Conservation (phyloP, 805 yeast species). For the Kodamaea neixiangensis region DNA sequence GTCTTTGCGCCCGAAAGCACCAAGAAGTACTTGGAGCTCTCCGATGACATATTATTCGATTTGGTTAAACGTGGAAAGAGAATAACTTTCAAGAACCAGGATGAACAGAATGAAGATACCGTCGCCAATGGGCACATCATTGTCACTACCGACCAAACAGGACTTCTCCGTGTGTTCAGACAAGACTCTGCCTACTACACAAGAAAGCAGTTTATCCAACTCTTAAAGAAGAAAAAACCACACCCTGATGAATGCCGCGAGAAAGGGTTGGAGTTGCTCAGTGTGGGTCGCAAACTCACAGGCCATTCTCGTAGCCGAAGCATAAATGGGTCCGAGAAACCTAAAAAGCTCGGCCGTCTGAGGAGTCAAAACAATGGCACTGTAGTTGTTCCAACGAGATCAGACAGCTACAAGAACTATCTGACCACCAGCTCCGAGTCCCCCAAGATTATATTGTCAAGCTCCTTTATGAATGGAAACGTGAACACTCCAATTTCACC, state of each 20-base stretch:
- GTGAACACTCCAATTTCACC: slow-evolving; percentile 1
- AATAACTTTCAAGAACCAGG: slow-evolving; percentile 10
- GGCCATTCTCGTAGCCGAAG: slow-evolving; percentile 3
- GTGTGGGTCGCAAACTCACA: neutral
- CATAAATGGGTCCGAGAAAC: neutral
- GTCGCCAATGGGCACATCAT: slow-evolving; percentile 51
- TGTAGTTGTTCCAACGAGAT: neutral
- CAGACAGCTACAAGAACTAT: neutral
- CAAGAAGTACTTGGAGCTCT: slow-evolving; percentile 59
- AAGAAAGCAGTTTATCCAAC: slow-evolving; percentile 26
- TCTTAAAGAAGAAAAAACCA: slow-evolving; percentile 8
- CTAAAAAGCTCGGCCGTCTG: slow-evolving; percentile 1
- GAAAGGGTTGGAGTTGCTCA: neutral
- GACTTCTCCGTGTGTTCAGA: slow-evolving; percentile 74
- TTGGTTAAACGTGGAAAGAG: slow-evolving; percentile 34
- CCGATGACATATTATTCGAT: slow-evolving; percentile 81
- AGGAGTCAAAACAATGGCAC: slow-evolving; percentile 1
- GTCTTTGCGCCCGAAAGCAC: slow-evolving; percentile 75
- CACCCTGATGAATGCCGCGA: neutral
- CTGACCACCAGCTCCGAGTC: neutral
- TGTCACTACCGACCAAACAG: slow-evolving; percentile 74
- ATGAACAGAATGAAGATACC: slow-evolving; percentile 10
- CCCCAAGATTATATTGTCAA: slow-evolving; percentile 5
- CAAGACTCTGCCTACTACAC: slow-evolving; percentile 65
- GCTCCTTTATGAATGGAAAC: slow-evolving; percentile 4